A percentile compares a stretch with the other conserved stretches of the same genome.
Conservation (phyloP, 495 filamentous ascomycete genomes). For the Aspergillus steynii region DNA sequence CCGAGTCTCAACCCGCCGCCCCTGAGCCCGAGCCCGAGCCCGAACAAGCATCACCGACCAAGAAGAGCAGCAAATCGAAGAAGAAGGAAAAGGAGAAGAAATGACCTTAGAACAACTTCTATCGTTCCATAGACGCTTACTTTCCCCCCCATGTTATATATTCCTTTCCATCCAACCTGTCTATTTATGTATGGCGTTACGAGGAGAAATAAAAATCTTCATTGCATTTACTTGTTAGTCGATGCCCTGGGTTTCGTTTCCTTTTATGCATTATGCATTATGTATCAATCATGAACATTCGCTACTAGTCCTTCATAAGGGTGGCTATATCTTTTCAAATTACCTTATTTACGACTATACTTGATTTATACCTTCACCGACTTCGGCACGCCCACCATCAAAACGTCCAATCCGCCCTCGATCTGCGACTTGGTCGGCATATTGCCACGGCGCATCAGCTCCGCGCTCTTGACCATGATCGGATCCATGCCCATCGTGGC, state of each 20-base stretch:
- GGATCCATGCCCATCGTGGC: slow-evolving; percentile 91
- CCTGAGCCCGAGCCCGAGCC: slow-evolving; percentile 16
- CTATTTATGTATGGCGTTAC: slow-evolving; percentile 21
- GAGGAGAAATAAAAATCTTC: slow-evolving; percentile 19
- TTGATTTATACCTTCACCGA: slow-evolving; percentile 15
- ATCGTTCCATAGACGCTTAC: slow-evolving; percentile 3
- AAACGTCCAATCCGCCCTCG: slow-evolving; percentile 68
- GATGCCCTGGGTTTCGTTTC: background rate
- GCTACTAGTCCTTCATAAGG: too few species aligned
- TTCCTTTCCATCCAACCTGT: background rate
- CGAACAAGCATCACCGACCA: slow-evolving; percentile 17
- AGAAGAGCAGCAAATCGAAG: slow-evolving; percentile 17
- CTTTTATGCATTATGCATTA: slow-evolving; percentile 3
- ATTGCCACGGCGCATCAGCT: slow-evolving; percentile 78
- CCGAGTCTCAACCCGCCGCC: slow-evolving; percentile 14
- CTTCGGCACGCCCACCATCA: slow-evolving; percentile 58
- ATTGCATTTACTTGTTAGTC: background rate
- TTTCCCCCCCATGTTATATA: slow-evolving; percentile 16
- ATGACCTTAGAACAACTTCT: background rate
- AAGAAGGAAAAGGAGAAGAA: slow-evolving; percentile 26
- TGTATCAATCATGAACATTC: too few species aligned
- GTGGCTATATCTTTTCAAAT: too few species aligned
- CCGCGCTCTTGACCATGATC: slow-evolving; percentile 75
- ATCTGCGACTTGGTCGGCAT: slow-evolving; percentile 85
- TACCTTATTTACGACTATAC: too few species aligned